A percentile compares a stretch with the other conserved stretches of the same genome.
Conservation (phyloP, 305 asterid species). For the Solanum hybrid region DNA sequence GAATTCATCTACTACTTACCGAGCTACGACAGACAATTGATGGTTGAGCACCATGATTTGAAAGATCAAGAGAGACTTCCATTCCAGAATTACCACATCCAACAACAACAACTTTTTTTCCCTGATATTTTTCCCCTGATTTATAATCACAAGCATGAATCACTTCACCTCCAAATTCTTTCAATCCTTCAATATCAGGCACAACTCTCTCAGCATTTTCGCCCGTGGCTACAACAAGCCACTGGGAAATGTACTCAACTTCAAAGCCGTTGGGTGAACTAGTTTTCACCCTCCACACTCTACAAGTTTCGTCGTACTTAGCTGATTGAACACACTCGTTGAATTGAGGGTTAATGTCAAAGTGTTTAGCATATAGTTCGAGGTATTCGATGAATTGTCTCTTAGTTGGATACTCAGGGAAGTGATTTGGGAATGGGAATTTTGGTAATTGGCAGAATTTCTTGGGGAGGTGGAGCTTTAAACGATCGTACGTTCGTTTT, state of each 20-base stretch:
- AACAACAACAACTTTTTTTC: conserved; percentile 48
- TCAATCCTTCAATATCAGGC: conserved; percentile 50
- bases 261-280: conserved; percentile 10
- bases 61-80: conserved; percentile 63
- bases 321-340: conserved; percentile 47
- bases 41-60: conserved; percentile 47
- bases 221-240: conserved; percentile 59
- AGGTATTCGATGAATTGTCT: conserved; percentile 40
- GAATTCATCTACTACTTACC: conserved; percentile 5
- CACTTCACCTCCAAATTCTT: conserved; percentile 45
- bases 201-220: conserved; percentile 49
- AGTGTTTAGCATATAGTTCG: conserved; percentile 31
- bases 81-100: conserved; percentile 68
- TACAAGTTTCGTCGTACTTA: conserved; percentile 41
- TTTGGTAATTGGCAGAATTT: conserved; percentile 50
- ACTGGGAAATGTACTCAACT: conserved; percentile 51
- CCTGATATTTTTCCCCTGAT: conserved; percentile 38
- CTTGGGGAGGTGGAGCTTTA: conserved; percentile 55
- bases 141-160: conserved; percentile 55
- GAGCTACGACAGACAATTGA: conserved; percentile 54
- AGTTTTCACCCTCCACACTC: conserved; percentile 41
- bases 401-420: conserved; percentile 46
- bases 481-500: conserved; percentile 44
- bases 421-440: conserved; percentile 44
- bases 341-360: conserved; percentile 38